Conservation (phyloP, 2,329 filamentous ascomycete species). For the Trichoderma brevicompactum region DNA sequence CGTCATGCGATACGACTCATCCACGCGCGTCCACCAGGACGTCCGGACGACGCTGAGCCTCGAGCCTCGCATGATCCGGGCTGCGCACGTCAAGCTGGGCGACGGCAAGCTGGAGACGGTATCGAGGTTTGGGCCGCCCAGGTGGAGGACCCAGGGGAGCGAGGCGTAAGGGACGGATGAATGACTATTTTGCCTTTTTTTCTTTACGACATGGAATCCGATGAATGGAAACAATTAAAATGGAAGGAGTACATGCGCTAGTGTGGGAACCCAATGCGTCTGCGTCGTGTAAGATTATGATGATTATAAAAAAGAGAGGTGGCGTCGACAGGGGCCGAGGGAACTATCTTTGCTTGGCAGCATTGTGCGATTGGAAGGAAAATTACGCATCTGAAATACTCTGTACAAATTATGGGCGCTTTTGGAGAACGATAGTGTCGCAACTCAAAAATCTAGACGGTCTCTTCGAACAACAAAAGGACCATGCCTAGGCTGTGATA, state of each 20-base stretch:
- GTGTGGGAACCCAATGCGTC: neutral
- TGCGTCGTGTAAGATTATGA: slow-evolving; percentile 25
- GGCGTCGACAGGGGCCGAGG: neutral
- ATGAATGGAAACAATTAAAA: neutral
- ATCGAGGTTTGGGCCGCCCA: slow-evolving; percentile 53
- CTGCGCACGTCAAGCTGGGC: slow-evolving; percentile 85
- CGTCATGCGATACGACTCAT: slow-evolving; percentile 92
- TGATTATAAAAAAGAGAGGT: slow-evolving; percentile 3
- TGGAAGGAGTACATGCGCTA: slow-evolving; percentile 11
- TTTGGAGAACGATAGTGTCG: neutral
- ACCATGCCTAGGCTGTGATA: neutral
- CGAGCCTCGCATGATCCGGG: slow-evolving; percentile 89
- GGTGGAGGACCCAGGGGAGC: slow-evolving; percentile 51
- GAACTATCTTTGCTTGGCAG: neutral
- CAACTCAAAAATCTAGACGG: neutral
- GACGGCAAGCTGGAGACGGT: slow-evolving; percentile 59
- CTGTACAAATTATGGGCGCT: slow-evolving; percentile 5
- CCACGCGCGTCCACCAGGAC: slow-evolving; percentile 71
- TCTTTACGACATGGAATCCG: neutral
- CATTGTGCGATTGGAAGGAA: neutral
- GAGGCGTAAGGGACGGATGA: slow-evolving; percentile 36
- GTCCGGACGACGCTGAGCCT: slow-evolving; percentile 76
- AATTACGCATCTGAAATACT: neutral
- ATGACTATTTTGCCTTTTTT: neutral
- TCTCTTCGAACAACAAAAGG: neutral